Base-by-base conservation (phyloP, 2,329 filamentous ascomycete species). In the Xylariaceae sp. region DNA sequence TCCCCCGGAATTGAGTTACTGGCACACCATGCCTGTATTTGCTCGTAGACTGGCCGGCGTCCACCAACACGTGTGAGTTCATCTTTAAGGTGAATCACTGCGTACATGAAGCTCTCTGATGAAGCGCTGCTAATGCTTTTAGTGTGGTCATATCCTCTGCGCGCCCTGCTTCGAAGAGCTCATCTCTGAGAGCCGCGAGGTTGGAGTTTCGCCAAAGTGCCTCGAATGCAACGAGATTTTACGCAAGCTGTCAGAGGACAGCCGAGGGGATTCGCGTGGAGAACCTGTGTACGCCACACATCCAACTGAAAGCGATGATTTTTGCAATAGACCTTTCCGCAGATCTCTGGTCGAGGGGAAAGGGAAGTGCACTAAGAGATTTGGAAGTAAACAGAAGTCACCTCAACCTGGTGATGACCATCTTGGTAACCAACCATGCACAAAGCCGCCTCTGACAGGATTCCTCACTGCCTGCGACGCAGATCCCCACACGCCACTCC, bases 71-170 rank as follows among this genome's bases (percentile, higher is more conserved):
- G n/a, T n/a, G n/a, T 29, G 26, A 29, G 9, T 29, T 29, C 18
- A 4, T 22, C 35, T 37, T 24, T 13, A 26, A 37, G 12, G n/a
- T n/a, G 19, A 37, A 17, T 37, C 4, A 28, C 15, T n/a, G 12
- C 33, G 17, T 15, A 18, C 18, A 18, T 17, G n/a, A 3, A 17
- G 16, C n/a, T n/a, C n/a, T n/a, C n/a, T n/a, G n/a, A n/a, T n/a
- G n/a, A n/a, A n/a, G n/a, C n/a, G n/a, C n/a, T 35, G 16, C 33
- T 6, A 35, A 35, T 19, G 17, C 15, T 16, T 19, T 3, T 22
- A 49, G 47, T 49, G 47, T 17, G 9, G 29, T 4, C 47, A 49
- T 15, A 0, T 38, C 9, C 43, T 47, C 26, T 49, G 47, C 34
- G 24, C 19, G 11, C 29, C 38, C 4, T 49, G 47, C 15, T 9